phyloP scores from a whole-genome alignment of 805 yeast genomes.

The Sugiyamaella lignohabitans region DNA sequence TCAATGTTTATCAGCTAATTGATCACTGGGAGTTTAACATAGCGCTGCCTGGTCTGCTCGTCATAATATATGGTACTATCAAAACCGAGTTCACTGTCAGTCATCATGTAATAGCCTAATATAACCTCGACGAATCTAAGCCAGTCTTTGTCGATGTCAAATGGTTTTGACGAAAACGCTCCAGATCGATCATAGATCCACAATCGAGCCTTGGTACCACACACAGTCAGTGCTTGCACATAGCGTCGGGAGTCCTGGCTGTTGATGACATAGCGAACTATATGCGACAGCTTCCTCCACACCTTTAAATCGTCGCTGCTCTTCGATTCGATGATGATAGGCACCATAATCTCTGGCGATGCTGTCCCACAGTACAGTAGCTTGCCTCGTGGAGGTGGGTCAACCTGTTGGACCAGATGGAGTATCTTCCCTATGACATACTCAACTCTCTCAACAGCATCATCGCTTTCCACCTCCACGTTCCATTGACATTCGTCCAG shows the following conservation, averaged over 20 bases:
- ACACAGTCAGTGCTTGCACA: constrained; percentile 6
- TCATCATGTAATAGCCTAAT: constrained; percentile 4
- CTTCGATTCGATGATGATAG: not conserved
- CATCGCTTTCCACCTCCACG: not conserved
- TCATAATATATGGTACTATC: constrained; percentile 4
- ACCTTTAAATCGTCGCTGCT: constrained; percentile 2
- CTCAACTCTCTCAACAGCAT: not conserved
- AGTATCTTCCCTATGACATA: not conserved
- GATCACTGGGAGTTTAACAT: not conserved
- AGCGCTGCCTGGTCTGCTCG: not conserved
- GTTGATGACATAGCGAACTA: constrained; percentile 1
- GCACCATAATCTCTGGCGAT: constrained; percentile 4
- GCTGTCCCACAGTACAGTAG: not conserved
- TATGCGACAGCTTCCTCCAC: constrained; percentile 2
- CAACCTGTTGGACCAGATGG: not conserved
- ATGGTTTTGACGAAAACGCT: constrained; percentile 3
- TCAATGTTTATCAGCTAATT: no score
- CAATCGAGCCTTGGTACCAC: constrained; percentile 3
- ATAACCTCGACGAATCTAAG: not conserved
- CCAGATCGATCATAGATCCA: constrained; percentile 10
- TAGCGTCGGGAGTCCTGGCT: constrained; percentile 1
- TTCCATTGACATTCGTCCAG: not conserved
- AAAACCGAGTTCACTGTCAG: constrained; percentile 5
- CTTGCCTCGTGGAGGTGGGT: not conserved
- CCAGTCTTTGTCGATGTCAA: constrained; percentile 7